Percentiles rank a stretch among this genome's conserved stretches.
phyloP scores from a whole-genome alignment of 495 filamentous ascomycete species.

The Penicillium paradoxum region DNA sequence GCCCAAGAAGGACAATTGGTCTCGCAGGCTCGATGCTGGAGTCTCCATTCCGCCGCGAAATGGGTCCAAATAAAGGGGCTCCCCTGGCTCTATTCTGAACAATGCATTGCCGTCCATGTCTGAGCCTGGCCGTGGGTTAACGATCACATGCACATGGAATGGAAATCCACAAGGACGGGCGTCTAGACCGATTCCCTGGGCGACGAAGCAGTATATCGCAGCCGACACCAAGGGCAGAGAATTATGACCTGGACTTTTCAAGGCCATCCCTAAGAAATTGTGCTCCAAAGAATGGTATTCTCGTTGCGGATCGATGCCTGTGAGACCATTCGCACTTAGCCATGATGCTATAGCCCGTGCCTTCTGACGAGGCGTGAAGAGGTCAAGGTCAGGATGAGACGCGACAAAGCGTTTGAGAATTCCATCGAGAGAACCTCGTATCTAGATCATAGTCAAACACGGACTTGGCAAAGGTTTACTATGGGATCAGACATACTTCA shows the following conservation, averaged over 20 bases:
- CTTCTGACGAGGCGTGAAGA: conserved; percentile 55
- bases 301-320: conserved; percentile 56
- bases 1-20: conserved; percentile 59
- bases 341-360: conserved; percentile 63
- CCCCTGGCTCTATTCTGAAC: conserved; percentile 32
- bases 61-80: conserved; percentile 78
- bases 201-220: conserved; percentile 66
- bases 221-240: conserved; percentile 76
- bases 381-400: conserved; percentile 45
- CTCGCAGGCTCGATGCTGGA: conserved; percentile 50
- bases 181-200: conserved; percentile 59
- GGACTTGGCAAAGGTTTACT: background rate
- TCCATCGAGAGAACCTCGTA: conserved; percentile 56
- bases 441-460: conserved; percentile 34
- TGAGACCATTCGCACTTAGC: conserved; percentile 59
- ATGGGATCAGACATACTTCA: conserved; percentile 47
- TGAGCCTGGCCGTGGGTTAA: conserved; percentile 52
- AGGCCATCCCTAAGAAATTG: conserved; percentile 71
- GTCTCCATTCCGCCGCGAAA: conserved; percentile 68
- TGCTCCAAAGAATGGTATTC: conserved; percentile 77
- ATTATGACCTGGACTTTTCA: conserved; percentile 56
- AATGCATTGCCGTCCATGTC: conserved; percentile 61
- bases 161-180: conserved; percentile 72
- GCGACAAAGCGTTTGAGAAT: conserved; percentile 51
- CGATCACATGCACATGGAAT: conserved; percentile 71